Evolutionary conservation across 176 grass and related monocot species (phyloP), one percentile per base, ranked within the genome.

Genomic region (Oryza officinalis): DNA sequence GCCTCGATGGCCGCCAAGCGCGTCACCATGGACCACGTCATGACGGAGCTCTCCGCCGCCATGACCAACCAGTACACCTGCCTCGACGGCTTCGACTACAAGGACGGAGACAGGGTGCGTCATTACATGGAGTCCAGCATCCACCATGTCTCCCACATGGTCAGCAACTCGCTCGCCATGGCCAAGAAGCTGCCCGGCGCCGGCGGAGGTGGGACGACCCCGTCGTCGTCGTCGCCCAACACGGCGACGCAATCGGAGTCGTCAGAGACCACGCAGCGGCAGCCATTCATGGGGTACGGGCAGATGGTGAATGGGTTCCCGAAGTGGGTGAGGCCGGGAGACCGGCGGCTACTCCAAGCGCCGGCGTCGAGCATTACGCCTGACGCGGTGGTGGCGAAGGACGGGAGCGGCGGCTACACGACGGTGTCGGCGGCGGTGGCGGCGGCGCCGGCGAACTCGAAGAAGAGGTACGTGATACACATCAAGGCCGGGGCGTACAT

Each of bases 121-220:
- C 78, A 3, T 0, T 91, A 88, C 84, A 91, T 97, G 30, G n/a
- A 94, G 78, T 65, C 64, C 0, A 26, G 60, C 11, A 13, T 91
- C 70, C 43, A 72, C 35, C 90, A 91, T 70, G 88, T 92, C 0
- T 83, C 92, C 5, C 67, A 5, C 52, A 87, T 97, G 83, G 90
- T 94, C 23, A 94, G 92, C 88, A 94, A 97, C 92, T 91, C 92
- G 49, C 91, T 97, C 35, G 92, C 95, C 83, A 91, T 97, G 92
- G 83, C 85, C 6, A 94, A 81, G 65, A 97, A 92, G 69, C 80
- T 97, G 12, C 88, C 82, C 28, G 76, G 85, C n/a, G 60, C 61
- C 27, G 22, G 6, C 45, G 7, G 65, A 65, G 17, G 50, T 23
- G 28, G 15, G 6, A 10, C 65, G 1, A 13, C 5, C 27, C 13